Evolutionary conservation across 1,284 basidiomycete genomes (phyloP).

Genomic region (Pascua guehoae): DNA sequence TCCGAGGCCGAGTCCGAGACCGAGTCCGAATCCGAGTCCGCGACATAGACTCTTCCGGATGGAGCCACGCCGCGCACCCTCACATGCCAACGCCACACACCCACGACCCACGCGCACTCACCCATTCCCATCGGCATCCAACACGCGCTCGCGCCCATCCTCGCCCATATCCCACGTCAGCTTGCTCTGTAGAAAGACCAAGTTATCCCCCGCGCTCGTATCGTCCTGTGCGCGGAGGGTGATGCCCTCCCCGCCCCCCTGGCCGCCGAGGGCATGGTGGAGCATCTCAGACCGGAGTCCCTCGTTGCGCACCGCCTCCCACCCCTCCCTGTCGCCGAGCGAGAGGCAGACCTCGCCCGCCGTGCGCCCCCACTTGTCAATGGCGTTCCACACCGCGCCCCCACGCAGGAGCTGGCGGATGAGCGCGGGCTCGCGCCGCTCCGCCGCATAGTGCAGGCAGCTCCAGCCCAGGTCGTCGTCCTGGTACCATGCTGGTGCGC

Average conservation of each 20-base stretch:
- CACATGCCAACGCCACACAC: constrained; percentile 32
- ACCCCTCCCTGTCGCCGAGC: constrained; percentile 69
- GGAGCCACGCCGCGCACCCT: too few species aligned
- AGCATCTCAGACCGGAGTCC: constrained; percentile 66
- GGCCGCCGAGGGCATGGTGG: constrained; percentile 35
- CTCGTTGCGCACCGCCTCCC: constrained; percentile 73
- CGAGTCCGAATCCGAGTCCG: too few species aligned
- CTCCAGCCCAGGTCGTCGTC: constrained; percentile 77
- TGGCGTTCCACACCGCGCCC: constrained; percentile 90
- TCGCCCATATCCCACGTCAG: constrained; percentile 69
- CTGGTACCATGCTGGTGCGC: constrained; percentile 89
- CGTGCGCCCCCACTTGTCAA: constrained; percentile 72
- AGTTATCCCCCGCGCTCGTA: constrained; percentile 69
- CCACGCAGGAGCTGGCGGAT: constrained; percentile 66
- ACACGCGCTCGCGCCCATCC: constrained; percentile 65
- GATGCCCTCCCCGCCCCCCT: constrained; percentile 19
- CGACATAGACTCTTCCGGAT: too few species aligned
- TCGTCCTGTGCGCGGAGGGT: constrained; percentile 54
- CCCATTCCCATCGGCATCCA: constrained; percentile 60
- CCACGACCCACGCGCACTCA: too few species aligned
- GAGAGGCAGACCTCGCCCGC: constrained; percentile 85
- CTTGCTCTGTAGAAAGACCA: constrained; percentile 68
- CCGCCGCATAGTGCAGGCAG: constrained; percentile 83
- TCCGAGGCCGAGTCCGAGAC: too few species aligned
- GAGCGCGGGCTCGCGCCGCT: constrained; percentile 62